Base-by-base conservation (phyloP, 2,329 filamentous ascomycete species). In the Cadophora sp. region DNA sequence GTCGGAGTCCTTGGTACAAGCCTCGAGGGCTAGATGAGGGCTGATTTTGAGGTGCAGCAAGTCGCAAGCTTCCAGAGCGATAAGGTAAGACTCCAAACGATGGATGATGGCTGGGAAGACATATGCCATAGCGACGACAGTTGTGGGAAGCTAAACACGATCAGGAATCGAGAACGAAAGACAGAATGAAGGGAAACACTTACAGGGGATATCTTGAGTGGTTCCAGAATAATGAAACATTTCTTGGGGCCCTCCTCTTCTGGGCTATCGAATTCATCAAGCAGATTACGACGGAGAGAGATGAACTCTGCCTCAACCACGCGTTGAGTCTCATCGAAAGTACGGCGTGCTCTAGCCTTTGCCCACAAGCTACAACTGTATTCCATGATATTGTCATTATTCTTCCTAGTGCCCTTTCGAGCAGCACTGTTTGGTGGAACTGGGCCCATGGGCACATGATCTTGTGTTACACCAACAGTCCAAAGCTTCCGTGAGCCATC, bases 1-100 rank as follows among this genome's bases (percentile, higher is more conserved):
- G 72, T 96, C 92, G 0, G 91, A 94, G 74, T 97, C 93, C 75
- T 99, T 97, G 0, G 96, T 99, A 65, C 97, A 82, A 0, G 96
- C 94, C 75, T 97, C 94, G 0, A 99, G 83, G 0, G 94, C 94
- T 33, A 96, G 81, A 1, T 85, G 83, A 0, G 92, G 86, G 0
- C 83, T 82, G 16, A 97, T 84, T 0, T 83, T 74, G 0, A 98
- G 81, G 2, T 84, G 85, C 0, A 97, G 79, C 20, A 87, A 78
- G 1, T 83, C 77, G 71, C 90, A 93, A 0, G 89, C 91, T 70
- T 99, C 95, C 0, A 91, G 78, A 0, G 91, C 88, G 69, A 98
- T 92, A 4, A 98, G 82, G 66, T 90, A 91, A 0, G 91, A 89
- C 71, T 99, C 94, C 7, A 97, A 80, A 11, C 93, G 88, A 75